Evolutionary conservation across 2,329 filamentous ascomycete species (phyloP).

Genomic region (Colletotrichum tofieldiae): DNA sequence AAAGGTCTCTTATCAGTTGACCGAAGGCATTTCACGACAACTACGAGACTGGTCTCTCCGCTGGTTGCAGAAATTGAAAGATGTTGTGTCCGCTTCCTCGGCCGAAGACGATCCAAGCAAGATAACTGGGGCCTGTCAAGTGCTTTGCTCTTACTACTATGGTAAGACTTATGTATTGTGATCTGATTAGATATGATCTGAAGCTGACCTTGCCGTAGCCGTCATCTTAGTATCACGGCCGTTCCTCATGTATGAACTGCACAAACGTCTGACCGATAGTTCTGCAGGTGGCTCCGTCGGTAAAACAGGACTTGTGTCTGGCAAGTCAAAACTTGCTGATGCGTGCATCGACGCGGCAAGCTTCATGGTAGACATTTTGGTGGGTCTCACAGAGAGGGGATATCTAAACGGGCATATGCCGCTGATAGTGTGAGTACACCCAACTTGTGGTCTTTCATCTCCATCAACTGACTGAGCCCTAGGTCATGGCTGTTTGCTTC

Average conservation of each 20-base stretch:
- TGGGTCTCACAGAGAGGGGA: slow-evolving; percentile 60
- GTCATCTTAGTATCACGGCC: slow-evolving; percentile 71
- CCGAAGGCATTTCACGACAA: slow-evolving; percentile 68
- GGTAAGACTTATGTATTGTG: slow-evolving; percentile 4
- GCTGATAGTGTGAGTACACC: slow-evolving; percentile 63
- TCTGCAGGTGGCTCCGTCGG: slow-evolving; percentile 18
- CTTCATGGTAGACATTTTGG: slow-evolving; percentile 66
- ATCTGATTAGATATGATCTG: too few species aligned
- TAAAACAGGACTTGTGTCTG: slow-evolving; percentile 51
- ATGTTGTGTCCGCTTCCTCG: slow-evolving; percentile 50
- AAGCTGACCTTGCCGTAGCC: slow-evolving; percentile 47
- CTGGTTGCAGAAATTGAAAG: slow-evolving; percentile 64
- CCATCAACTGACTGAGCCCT: neutral
- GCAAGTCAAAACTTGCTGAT: slow-evolving; percentile 67
- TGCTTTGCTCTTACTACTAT: slow-evolving; percentile 69
- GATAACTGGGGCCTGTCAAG: slow-evolving; percentile 65
- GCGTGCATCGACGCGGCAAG: slow-evolving; percentile 70
- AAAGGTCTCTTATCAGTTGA: slow-evolving; percentile 68
- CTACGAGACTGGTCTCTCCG: slow-evolving; percentile 66
- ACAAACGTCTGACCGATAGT: slow-evolving; percentile 59
- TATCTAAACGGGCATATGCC: slow-evolving; percentile 63
- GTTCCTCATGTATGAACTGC: slow-evolving; percentile 71
- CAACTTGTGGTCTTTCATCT: too few species aligned
- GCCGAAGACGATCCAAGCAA: slow-evolving; percentile 49
- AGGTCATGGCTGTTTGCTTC: slow-evolving; percentile 70